Evolutionary conservation across 306 rosid genomes (phyloP).

Genomic region (Sicyos edulis): DNA sequence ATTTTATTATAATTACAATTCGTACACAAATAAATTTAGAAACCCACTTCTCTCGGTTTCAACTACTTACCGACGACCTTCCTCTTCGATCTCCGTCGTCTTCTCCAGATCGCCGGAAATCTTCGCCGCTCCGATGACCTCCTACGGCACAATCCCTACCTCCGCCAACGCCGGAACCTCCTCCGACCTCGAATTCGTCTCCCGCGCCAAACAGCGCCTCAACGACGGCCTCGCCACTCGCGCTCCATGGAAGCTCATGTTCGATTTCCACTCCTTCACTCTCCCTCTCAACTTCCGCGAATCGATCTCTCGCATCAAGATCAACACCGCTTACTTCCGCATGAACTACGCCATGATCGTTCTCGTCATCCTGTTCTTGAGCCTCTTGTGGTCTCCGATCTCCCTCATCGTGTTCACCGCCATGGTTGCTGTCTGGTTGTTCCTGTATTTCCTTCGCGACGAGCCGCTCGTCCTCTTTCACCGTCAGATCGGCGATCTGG

Average conservation of each 20-base stretch:
- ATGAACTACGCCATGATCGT: conserved; percentile 59
- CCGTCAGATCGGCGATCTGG: conserved; percentile 50
- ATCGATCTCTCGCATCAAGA: conserved; percentile 30
- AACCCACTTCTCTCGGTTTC: not conserved
- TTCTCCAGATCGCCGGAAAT: not conserved
- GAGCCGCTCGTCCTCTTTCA: conserved; percentile 53
- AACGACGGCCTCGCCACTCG: conserved; percentile 64
- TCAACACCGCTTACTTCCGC: conserved; percentile 52
- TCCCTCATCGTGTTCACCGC: conserved; percentile 65
- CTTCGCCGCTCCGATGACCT: conserved; percentile 38
- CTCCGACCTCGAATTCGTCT: conserved; percentile 44
- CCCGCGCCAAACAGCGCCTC: conserved; percentile 62
- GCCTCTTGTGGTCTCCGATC: conserved; percentile 80
- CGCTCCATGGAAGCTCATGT: conserved; percentile 69
- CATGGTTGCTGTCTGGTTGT: conserved; percentile 61
- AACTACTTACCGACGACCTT: conserved; percentile 10
- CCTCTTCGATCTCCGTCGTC: conserved; percentile 11
- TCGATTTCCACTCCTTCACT: conserved; percentile 40
- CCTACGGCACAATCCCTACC: conserved; percentile 78
- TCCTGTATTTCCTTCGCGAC: conserved; percentile 83
- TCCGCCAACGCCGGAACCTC: conserved; percentile 33
- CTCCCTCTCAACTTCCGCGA: conserved; percentile 33
- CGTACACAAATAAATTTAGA: not conserved
- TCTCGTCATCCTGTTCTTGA: conserved; percentile 53
- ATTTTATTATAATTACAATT: not conserved